Conservation (phyloP, 1,284 basidiomycete species). For the Cryptococcus floricola region DNA sequence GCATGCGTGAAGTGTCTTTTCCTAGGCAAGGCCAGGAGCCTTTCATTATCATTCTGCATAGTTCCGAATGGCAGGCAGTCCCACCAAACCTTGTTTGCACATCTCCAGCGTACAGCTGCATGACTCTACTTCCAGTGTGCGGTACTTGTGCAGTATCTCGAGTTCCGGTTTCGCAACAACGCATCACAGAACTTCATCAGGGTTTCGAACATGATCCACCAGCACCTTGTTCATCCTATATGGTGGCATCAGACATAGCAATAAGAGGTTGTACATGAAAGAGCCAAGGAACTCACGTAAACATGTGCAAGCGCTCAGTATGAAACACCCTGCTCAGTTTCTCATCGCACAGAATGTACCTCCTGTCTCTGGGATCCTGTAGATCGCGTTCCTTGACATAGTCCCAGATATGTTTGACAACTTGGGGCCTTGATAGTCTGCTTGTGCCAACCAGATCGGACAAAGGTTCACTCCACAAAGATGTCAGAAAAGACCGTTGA, state of each 20-base stretch:
- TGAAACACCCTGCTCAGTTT: conserved; percentile 51
- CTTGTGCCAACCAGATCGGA: conserved; percentile 33
- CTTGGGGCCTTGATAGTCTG: conserved; percentile 50
- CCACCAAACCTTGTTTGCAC: too few relatives aligned
- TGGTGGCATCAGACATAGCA: background rate
- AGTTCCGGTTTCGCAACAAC: background rate
- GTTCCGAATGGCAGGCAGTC: too few relatives aligned
- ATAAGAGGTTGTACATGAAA: background rate
- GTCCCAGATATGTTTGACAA: conserved; percentile 55
- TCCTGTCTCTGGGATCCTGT: conserved; percentile 53
- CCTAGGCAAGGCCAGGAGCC: too few relatives aligned
- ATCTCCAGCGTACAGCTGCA: too few relatives aligned
- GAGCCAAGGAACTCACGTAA: conserved; percentile 37
- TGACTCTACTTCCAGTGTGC: too few relatives aligned
- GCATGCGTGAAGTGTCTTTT: background rate
- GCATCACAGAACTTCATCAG: conserved; percentile 30
- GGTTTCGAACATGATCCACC: conserved; percentile 37
- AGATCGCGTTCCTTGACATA: conserved; percentile 53
- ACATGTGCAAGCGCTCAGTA: conserved; percentile 51
- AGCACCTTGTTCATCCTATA: conserved; percentile 49
- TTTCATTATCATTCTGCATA: too few relatives aligned
- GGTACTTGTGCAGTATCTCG: too few relatives aligned
- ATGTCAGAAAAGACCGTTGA: background rate
- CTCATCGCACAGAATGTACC: conserved; percentile 53
- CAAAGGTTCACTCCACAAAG: conserved; percentile 32